Base-by-base conservation (phyloP, 352 stramenopile species). In the Hyaloperonospora brassicae region DNA sequence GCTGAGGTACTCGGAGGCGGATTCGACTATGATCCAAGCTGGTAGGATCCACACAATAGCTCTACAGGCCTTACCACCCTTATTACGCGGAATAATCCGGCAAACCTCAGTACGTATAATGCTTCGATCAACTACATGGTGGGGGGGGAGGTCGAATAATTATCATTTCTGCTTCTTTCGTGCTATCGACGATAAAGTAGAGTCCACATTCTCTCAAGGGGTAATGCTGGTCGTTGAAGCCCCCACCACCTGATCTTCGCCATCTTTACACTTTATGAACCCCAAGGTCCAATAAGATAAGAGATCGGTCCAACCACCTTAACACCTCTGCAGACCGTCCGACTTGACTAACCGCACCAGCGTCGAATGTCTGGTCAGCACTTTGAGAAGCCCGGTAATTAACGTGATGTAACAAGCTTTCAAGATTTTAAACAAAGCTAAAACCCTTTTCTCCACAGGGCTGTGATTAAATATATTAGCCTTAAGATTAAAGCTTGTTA, bases 231-330 rank as follows among this genome's bases (percentile, higher is more conserved):
- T 41, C 0, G 47, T 51, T 3, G 57, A n/a, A 11, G 50, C 9
- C 12, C 59, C 53, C 2, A 56, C 40, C 1, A 66, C 7, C 62
- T 45, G 10, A n/a, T 58, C 53, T 10, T 62, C 52, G 0, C 59
- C 59, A 12, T 50, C 9, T 21, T 17, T 48, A 23, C 49, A 36
- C n/a, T 31, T 31, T 7, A 31, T 7, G 27, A 31, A 8, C 7
- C 7, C 7, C 27, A 7, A 31, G 7, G 27, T 31, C 27, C 27
- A 31, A 3, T 31, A 31, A 3, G 27, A 31, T 31, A 7, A 31
- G 27, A 31, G 27, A 31, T 3, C 27, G 27, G 27, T 8, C 27
- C 27, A 31, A 31, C 7, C 7, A 8, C 27, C 27, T 7, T 8
- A 31, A 47, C 3, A 38, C 39, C 9, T 41, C 4, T 13, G 49